Evolutionary conservation across 179 eudicot species (phyloP).

Genomic region (Vitellaria paradoxa): DNA sequence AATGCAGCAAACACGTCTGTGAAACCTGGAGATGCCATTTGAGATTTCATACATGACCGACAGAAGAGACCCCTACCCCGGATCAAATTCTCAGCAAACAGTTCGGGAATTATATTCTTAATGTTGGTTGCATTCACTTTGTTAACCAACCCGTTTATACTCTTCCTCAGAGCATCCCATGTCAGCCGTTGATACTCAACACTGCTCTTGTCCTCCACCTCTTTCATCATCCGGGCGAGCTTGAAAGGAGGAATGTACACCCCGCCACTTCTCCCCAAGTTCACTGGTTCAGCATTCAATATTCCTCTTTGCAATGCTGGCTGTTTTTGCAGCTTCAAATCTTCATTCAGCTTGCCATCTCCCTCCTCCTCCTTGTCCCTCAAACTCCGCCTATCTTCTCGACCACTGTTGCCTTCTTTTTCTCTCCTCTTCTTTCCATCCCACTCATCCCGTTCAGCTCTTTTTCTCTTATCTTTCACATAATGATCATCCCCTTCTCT

Average conservation of each 20-base stretch:
- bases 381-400: slow-evolving; percentile 10
- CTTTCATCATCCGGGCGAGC: slow-evolving; percentile 81
- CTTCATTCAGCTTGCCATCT: slow-evolving; percentile 16
- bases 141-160: slow-evolving; percentile 85
- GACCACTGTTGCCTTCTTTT: slow-evolving; percentile 6
- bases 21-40: slow-evolving; percentile 88
- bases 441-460: slow-evolving; percentile 12
- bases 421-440: slow-evolving; percentile 17
- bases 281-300: slow-evolving; percentile 30
- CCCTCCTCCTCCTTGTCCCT: background rate
- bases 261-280: slow-evolving; percentile 72
- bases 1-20: slow-evolving; percentile 85
- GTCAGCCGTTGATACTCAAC: slow-evolving; percentile 75
- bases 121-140: slow-evolving; percentile 79
- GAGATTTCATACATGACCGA: slow-evolving; percentile 83
- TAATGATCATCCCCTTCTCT: background rate
- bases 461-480: slow-evolving; percentile 16
- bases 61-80: slow-evolving; percentile 85
- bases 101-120: slow-evolving; percentile 77
- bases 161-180: slow-evolving; percentile 88
- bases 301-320: slow-evolving; percentile 17
- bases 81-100: slow-evolving; percentile 72
- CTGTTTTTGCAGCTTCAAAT: slow-evolving; percentile 20
- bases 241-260: slow-evolving; percentile 77
- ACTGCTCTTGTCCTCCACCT: slow-evolving; percentile 72